phyloP scores from a whole-genome alignment of 78 protist species.

The Ministeria vibrans region DNA sequence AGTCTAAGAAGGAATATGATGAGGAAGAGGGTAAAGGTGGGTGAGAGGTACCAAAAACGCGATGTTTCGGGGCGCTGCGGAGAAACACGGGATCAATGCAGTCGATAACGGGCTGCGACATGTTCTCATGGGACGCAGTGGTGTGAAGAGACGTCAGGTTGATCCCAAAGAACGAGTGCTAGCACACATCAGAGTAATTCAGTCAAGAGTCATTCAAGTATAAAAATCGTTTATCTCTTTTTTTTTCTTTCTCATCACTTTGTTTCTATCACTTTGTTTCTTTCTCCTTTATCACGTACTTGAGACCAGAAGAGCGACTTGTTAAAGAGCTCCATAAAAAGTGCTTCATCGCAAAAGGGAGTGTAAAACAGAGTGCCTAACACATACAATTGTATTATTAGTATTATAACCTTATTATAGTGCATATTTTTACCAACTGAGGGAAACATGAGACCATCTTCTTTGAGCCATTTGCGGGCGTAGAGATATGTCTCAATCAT shows the following conservation, averaged over 20 bases:
- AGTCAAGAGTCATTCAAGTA: too few relatives aligned
- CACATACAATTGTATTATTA: too few relatives aligned
- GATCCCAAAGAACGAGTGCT: constrained; percentile 22
- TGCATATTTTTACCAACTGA: too few relatives aligned
- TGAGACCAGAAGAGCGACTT: constrained; percentile 23
- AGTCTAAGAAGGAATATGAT: constrained; percentile 3
- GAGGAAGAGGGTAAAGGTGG: neutral
- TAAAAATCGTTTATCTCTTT: too few relatives aligned
- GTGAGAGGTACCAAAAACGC: neutral
- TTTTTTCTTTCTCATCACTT: too few relatives aligned
- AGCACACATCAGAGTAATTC: too few relatives aligned
- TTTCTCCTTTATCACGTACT: too few relatives aligned
- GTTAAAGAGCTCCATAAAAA: constrained; percentile 19
- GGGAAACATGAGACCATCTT: constrained; percentile 45
- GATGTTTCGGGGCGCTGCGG: neutral
- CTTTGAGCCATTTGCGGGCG: constrained; percentile 6
- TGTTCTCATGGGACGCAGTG: neutral
- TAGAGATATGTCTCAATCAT: constrained; percentile 33
- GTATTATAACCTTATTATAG: too few relatives aligned
- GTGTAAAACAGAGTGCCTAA: constrained; percentile 30
- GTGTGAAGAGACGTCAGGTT: constrained; percentile 10
- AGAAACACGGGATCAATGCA: constrained; percentile 8
- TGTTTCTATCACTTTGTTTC: too few relatives aligned
- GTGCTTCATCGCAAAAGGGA: constrained; percentile 50
- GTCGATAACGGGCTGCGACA: constrained; percentile 40